These are phyloP conservation scores for Trichoderma oligosporum DNA, from an alignment of 2,329 filamentous ascomycete species.

Conservation along the genomic window DNA sequence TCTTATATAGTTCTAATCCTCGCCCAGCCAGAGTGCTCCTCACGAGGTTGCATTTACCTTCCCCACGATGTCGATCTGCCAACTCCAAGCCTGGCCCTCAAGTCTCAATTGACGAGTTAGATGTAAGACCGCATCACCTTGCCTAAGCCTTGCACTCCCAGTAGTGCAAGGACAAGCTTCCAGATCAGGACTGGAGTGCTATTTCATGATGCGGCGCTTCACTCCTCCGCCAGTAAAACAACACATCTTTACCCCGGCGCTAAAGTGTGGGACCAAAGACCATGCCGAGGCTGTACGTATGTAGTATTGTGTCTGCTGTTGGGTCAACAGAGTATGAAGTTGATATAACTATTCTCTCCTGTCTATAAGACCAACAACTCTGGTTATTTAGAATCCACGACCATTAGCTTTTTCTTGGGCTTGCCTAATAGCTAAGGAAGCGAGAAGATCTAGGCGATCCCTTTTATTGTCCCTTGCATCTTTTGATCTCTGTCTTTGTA, in stretches of 20 bases:
- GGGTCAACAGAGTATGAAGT: background rate
- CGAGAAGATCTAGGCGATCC: background rate
- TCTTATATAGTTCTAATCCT: background rate
- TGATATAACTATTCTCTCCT: background rate
- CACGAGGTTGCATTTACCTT: background rate
- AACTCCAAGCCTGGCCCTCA: background rate
- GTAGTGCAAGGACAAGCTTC: slow-evolving; percentile 15
- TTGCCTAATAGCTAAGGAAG: background rate
- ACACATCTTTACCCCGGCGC: background rate
- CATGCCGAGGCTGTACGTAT: background rate
- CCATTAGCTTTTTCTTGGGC: background rate
- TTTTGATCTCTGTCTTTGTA: background rate
- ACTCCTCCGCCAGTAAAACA: slow-evolving; percentile 8
- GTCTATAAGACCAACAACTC: too few relatives aligned
- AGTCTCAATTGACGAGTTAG: slow-evolving; percentile 4
- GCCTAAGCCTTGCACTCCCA: background rate
- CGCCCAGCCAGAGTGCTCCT: background rate
- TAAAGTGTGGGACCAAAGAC: background rate
- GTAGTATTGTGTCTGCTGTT: slow-evolving; percentile 5
- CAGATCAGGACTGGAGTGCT: slow-evolving; percentile 12
- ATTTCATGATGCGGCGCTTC: slow-evolving; percentile 10
- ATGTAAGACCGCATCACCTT: background rate
- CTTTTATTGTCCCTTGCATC: background rate
- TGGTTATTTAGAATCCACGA: too few relatives aligned
- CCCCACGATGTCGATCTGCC: slow-evolving; percentile 14